phyloP scores from a whole-genome alignment of 345 rosid species.

The Eutrema yunnanense region DNA sequence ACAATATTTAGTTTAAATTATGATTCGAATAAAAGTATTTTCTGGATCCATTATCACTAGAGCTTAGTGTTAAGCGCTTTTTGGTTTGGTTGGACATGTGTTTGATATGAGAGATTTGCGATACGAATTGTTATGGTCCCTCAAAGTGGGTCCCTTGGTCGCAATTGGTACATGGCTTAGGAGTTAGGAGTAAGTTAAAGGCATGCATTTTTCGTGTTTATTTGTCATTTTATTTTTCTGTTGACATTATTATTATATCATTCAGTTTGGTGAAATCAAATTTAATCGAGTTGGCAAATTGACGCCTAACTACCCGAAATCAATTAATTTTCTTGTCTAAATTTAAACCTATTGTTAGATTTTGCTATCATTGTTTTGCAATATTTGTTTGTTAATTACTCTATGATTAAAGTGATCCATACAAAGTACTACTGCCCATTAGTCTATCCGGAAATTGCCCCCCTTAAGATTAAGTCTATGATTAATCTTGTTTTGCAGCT shows the following conservation, averaged over 20 bases:
- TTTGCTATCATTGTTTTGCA: background rate
- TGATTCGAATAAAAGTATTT: too few species aligned
- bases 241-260: slow-evolving; percentile 15
- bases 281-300: slow-evolving; percentile 8
- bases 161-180: background rate
- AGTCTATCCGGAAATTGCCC: background rate
- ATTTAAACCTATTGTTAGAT: background rate
- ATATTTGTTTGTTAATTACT: background rate
- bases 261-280: background rate
- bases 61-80: background rate
- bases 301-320: slow-evolving; percentile 20
- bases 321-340: background rate
- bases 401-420: background rate
- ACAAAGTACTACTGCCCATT: background rate
- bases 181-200: slow-evolving; percentile 24
- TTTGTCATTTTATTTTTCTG: background rate
- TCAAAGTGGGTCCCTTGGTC: slow-evolving; percentile 10
- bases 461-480: background rate
- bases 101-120: slow-evolving; percentile 14
- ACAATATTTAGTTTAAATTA: too few species aligned
- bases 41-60: too few species aligned
- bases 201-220: slow-evolving; percentile 21
- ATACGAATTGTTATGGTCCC: slow-evolving; percentile 16
- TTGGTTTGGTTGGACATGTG: slow-evolving; percentile 29
- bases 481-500: too few species aligned